phyloP scores from a whole-genome alignment of 2,329 filamentous ascomycete species.

The Stagonosporopsis vannaccii region DNA sequence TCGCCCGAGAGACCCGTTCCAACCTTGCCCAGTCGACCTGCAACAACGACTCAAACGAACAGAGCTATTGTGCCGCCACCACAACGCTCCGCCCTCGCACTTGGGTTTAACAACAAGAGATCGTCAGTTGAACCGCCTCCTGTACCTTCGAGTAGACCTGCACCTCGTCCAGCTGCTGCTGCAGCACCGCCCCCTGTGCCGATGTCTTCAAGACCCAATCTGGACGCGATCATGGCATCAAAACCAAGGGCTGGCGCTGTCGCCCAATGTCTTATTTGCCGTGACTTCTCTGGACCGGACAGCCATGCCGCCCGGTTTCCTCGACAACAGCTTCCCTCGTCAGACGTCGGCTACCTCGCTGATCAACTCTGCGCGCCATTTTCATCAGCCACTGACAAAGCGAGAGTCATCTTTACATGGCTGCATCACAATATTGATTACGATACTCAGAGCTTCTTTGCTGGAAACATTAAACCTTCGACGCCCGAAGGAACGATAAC shows the following conservation, averaged over 20 bases:
- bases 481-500: conserved; percentile 77
- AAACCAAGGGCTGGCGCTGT: conserved; percentile 43
- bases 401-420: conserved; percentile 92
- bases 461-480: conserved; percentile 69
- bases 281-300: conserved; percentile 87
- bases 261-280: conserved; percentile 74
- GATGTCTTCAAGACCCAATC: conserved; percentile 63
- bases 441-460: conserved; percentile 81
- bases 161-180: conserved; percentile 16
- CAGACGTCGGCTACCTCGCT: conserved; percentile 75
- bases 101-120: conserved; percentile 55
- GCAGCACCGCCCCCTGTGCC: conserved; percentile 61
- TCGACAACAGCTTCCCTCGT: conserved; percentile 72
- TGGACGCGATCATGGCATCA: conserved; percentile 61
- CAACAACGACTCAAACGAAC: conserved; percentile 15
- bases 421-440: conserved; percentile 92
- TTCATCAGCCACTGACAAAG: conserved; percentile 84
- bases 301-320: conserved; percentile 79
- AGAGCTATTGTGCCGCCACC: conserved; percentile 41
- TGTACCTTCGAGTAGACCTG: conserved; percentile 37
- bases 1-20: conserved; percentile 25
- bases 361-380: conserved; percentile 81
- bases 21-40: conserved; percentile 24
- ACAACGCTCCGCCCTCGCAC: conserved; percentile 55
- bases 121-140: conserved; percentile 39